These are phyloP conservation scores for Amyloporia xantha DNA, from an alignment of 768 basidiomycete species.

Conservation along the genomic window DNA sequence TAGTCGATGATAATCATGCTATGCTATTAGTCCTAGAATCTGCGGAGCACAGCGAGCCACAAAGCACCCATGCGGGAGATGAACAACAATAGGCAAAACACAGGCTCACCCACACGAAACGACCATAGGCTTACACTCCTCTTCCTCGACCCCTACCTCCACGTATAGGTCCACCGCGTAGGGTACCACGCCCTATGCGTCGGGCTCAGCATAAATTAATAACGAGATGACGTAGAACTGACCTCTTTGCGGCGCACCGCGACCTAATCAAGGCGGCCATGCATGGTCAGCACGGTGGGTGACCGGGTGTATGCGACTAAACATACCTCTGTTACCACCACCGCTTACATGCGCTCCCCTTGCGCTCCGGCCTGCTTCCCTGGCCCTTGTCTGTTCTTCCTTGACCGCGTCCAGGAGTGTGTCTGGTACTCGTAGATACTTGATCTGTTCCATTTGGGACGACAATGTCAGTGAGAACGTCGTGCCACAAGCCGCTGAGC, in stretches of 20 bases:
- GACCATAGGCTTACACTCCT: no score
- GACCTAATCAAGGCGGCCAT: constrained; percentile 29
- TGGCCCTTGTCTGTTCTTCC: constrained; percentile 82
- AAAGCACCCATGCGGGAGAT: no score
- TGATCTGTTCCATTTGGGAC: constrained; percentile 88
- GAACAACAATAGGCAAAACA: no score
- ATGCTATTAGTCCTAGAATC: no score
- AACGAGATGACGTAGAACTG: constrained; percentile 4
- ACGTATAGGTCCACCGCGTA: constrained; percentile 48
- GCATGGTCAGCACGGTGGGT: no score
- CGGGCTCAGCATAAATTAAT: no score
- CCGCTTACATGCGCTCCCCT: constrained; percentile 33
- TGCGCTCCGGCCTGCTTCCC: constrained; percentile 66
- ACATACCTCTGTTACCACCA: constrained; percentile 42
- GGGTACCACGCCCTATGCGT: constrained; percentile 46
- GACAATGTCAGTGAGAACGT: no score
- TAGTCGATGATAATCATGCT: no score
- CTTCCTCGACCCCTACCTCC: constrained; percentile 56
- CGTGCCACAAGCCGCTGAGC: no score
- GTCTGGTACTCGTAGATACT: constrained; percentile 94
- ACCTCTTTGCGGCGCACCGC: constrained; percentile 38
- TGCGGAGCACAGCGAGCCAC: no score
- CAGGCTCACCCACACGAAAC: no score
- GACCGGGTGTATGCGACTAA: background rate
- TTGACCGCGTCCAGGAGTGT: constrained; percentile 83